These are phyloP conservation scores for Marchantia polymorpha DNA, from an alignment of 225 moss, liverwort and hornwort genomes.

Conservation along the genomic window DNA sequence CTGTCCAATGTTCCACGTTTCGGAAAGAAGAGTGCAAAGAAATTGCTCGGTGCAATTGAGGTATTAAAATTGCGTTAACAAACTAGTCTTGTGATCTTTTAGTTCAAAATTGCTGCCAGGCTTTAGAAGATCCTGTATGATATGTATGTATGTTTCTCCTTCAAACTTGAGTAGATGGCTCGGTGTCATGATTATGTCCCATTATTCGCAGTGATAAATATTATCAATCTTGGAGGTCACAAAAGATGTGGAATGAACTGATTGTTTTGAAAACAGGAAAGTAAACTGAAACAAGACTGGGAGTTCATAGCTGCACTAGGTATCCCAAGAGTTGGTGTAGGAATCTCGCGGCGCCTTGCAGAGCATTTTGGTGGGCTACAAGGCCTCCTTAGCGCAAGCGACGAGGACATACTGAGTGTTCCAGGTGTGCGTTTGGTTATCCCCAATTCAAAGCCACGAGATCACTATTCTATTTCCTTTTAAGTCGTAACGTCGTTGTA, in stretches of 20 bases:
- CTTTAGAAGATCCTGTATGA: neutral
- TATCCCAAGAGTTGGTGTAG: slow-evolving; percentile 72
- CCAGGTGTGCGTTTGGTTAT: slow-evolving; percentile 43
- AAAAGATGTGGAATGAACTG: neutral
- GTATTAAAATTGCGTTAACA: slow-evolving; percentile 27
- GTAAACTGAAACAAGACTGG: slow-evolving; percentile 62
- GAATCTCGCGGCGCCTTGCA: slow-evolving; percentile 61
- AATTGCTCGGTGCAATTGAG: slow-evolving; percentile 70
- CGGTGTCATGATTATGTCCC: neutral
- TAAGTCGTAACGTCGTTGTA: neutral
- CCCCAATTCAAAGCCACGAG: neutral
- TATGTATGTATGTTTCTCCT: neutral
- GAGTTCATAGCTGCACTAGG: slow-evolving; percentile 69
- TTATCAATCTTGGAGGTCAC: neutral
- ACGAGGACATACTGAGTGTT: slow-evolving; percentile 53
- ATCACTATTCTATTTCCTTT: neutral
- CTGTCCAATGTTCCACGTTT: slow-evolving; percentile 64
- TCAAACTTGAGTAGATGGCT: neutral
- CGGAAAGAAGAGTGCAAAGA: slow-evolving; percentile 60
- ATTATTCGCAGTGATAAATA: neutral
- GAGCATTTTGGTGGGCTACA: slow-evolving; percentile 63
- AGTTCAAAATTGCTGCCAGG: neutral
- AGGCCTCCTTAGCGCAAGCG: slow-evolving; percentile 46
- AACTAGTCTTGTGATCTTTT: neutral
- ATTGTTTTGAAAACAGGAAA: slow-evolving; percentile 42